Conservation (phyloP, 78 protist genomes). For the Dictyostelium discoideum region dicty_2.7 NC_007088.5:551001-551500, state of each 20-base stretch:
- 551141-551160: neutral
- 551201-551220: constrained; percentile 63
- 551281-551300: constrained; percentile 89
- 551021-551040: constrained; percentile 78
- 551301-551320: constrained; percentile 87
- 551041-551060: constrained; percentile 36
- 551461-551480: constrained; percentile 86
- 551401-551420: neutral
- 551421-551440: neutral
- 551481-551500: constrained; percentile 76
- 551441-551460: constrained; percentile 85
- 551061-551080: neutral
- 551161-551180: constrained; percentile 71
- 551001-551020: constrained; percentile 46
- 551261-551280: constrained; percentile 12
- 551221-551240: constrained; percentile 64
- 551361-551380: neutral
- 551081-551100: constrained; percentile 24
- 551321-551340: constrained; percentile 65
- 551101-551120: constrained; percentile 35
- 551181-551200: constrained; percentile 62
- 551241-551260: constrained; percentile 59
- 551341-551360: neutral
- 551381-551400: neutral
- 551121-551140: constrained; percentile 68